These are phyloP conservation scores for Rhypophila decipiens DNA, from an alignment of 495 filamentous ascomycete species.

Conservation along the genomic window DNA sequence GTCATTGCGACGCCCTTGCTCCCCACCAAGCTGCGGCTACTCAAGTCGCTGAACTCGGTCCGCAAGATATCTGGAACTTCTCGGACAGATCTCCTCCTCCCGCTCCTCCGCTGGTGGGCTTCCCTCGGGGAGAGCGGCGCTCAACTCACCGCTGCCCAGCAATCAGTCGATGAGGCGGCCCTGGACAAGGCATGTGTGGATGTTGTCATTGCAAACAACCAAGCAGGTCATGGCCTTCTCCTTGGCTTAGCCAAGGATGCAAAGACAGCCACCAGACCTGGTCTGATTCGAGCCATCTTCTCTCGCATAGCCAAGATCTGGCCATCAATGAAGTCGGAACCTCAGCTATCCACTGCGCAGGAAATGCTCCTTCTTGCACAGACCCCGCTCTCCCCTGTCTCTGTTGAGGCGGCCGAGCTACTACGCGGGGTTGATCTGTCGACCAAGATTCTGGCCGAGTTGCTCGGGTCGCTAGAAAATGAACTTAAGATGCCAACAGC, in stretches of 20 bases:
- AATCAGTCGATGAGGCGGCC: conserved; percentile 53
- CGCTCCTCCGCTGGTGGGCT: conserved; percentile 61
- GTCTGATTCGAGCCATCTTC: conserved; percentile 56
- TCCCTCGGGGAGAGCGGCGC: conserved; percentile 36
- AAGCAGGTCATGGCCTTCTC: conserved; percentile 58
- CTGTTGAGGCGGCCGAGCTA: conserved; percentile 56
- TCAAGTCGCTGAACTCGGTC: conserved; percentile 63
- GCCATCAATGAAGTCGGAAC: conserved; percentile 59
- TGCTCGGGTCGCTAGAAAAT: conserved; percentile 62
- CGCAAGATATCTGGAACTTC: conserved; percentile 61
- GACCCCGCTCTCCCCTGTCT: conserved; percentile 20
- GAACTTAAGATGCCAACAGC: conserved; percentile 55
- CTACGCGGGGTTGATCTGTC: conserved; percentile 62
- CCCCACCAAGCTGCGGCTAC: conserved; percentile 58
- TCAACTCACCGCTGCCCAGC: conserved; percentile 30
- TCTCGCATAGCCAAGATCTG: conserved; percentile 61
- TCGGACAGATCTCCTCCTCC: conserved; percentile 63
- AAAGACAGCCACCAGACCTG: conserved; percentile 33
- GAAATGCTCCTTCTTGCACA: conserved; percentile 48
- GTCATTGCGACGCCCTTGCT: conserved; percentile 58
- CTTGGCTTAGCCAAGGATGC: conserved; percentile 45
- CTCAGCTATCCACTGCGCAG: conserved; percentile 51
- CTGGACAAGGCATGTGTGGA: conserved; percentile 55
- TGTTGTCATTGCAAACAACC: conserved; percentile 60
- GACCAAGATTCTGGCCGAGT: conserved; percentile 59